Evolutionary conservation across 2,329 filamentous ascomycete genomes (phyloP).

Genomic region (Passalora sequoiae): DNA sequence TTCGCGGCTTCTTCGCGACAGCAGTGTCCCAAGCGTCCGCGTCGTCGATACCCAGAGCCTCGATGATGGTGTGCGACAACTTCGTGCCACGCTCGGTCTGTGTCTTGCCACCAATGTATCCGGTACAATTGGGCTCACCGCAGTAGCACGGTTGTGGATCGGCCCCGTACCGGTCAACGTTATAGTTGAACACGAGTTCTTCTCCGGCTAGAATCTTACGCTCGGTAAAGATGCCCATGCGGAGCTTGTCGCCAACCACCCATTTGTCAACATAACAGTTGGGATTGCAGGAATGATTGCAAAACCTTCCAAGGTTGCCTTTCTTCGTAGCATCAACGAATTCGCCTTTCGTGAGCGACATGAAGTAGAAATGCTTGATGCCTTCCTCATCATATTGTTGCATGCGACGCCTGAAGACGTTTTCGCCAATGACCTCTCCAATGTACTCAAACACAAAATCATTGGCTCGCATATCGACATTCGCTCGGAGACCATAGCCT

Average conservation of each 20-base stretch:
- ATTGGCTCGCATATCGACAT: conserved; percentile 68
- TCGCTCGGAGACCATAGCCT: conserved; percentile 82
- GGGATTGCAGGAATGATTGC: conserved; percentile 97
- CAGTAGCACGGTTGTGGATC: conserved; percentile 97
- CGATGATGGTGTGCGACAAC: conserved; percentile 79
- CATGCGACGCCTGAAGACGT: conserved; percentile 82
- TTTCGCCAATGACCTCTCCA: conserved; percentile 94
- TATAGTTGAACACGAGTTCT: conserved; percentile 98
- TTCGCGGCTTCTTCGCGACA: conserved; percentile 82
- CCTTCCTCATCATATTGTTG: conserved; percentile 90
- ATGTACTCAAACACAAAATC: conserved; percentile 99
- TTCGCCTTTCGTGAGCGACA: conserved; percentile 93
- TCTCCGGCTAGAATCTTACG: conserved; percentile 81
- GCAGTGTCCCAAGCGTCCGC: conserved; percentile 86
- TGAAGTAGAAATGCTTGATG: conserved; percentile 99
- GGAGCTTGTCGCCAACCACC: conserved; percentile 94
- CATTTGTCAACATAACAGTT: conserved; percentile 99
- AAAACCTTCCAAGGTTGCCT: conserved; percentile 92
- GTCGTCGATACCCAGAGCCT: conserved; percentile 92
- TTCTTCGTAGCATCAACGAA: conserved; percentile 97
- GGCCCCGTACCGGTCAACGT: conserved; percentile 94
- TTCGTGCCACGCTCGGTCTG: conserved; percentile 95
- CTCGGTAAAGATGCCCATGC: conserved; percentile 97
- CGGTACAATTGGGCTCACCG: conserved; percentile 87
- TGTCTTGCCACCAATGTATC: conserved; percentile 95